Evolutionary conservation across 306 rosid species (phyloP).

Genomic region (Cucumis hystrix): DNA sequence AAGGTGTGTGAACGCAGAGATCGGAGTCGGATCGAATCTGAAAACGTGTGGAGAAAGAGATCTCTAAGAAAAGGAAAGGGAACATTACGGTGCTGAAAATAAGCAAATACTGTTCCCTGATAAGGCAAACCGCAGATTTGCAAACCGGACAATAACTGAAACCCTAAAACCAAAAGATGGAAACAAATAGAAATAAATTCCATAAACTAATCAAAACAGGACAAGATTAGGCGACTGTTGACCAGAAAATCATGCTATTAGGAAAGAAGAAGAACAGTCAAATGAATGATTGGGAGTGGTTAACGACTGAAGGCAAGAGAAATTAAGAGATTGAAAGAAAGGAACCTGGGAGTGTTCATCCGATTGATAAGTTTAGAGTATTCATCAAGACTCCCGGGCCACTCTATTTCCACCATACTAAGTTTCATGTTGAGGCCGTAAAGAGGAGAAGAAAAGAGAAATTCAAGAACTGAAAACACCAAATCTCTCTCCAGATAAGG

Average conservation of each 20-base stretch:
- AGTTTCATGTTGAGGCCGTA: background rate
- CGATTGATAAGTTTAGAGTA: constrained; percentile 64
- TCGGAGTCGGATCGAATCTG: constrained; percentile 5
- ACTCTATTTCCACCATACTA: constrained; percentile 33
- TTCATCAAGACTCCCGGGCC: constrained; percentile 63
- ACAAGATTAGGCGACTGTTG: background rate
- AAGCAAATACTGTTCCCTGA: background rate
- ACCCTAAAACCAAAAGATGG: background rate
- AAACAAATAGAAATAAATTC: background rate
- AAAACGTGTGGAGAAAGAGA: constrained; percentile 5
- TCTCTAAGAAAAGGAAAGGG: constrained; percentile 8
- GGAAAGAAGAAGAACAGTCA: background rate
- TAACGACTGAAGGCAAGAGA: background rate
- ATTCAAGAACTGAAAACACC: background rate
- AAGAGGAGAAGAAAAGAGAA: background rate
- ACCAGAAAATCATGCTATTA: background rate
- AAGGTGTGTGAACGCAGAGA: background rate
- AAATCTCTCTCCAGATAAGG: background rate
- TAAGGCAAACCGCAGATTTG: background rate
- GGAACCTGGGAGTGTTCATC: constrained; percentile 85
- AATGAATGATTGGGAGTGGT: background rate
- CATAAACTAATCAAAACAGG: background rate
- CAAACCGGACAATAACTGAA: background rate
- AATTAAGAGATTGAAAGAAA: background rate
- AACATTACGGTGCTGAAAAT: background rate